phyloP scores from a whole-genome alignment of 768 basidiomycete genomes.

The Lyophyllum shimeji region DNA sequence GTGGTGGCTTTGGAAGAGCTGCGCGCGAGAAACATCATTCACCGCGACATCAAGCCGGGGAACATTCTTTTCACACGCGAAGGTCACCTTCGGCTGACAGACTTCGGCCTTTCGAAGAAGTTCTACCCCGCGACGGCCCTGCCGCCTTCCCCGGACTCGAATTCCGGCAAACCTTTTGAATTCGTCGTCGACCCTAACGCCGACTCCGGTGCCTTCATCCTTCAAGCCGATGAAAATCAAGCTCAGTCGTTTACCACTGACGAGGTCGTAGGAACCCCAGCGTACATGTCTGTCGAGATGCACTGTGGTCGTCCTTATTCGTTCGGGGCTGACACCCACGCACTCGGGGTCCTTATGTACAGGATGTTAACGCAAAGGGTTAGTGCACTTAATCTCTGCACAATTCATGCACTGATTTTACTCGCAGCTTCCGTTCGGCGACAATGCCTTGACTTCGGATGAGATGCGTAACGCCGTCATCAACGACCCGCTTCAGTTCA shows the following conservation, averaged over 20 bases:
- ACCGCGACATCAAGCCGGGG: constrained; percentile 14
- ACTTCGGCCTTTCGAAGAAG: constrained; percentile 7
- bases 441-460: not conserved
- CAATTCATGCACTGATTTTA: not conserved
- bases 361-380: constrained; percentile 8
- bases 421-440: constrained; percentile 13
- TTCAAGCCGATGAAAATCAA: not conserved
- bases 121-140: not conserved
- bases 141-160: not conserved
- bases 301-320: constrained; percentile 7
- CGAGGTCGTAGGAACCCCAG: constrained; percentile 11
- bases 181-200: not conserved
- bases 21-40: not conserved
- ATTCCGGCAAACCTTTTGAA: not conserved
- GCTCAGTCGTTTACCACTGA: not conserved
- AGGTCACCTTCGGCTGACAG: constrained; percentile 13
- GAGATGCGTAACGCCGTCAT: not conserved
- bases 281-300: constrained; percentile 7
- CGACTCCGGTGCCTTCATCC: constrained; percentile 1
- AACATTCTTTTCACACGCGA: constrained; percentile 7
- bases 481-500: constrained; percentile 2
- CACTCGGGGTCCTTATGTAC: constrained; percentile 11
- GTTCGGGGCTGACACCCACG: constrained; percentile 10
- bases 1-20: constrained; percentile 30
- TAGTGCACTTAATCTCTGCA: not conserved